Base-by-base conservation (phyloP, 352 stramenopile species). In the Globisporangium radiosum region DNA sequence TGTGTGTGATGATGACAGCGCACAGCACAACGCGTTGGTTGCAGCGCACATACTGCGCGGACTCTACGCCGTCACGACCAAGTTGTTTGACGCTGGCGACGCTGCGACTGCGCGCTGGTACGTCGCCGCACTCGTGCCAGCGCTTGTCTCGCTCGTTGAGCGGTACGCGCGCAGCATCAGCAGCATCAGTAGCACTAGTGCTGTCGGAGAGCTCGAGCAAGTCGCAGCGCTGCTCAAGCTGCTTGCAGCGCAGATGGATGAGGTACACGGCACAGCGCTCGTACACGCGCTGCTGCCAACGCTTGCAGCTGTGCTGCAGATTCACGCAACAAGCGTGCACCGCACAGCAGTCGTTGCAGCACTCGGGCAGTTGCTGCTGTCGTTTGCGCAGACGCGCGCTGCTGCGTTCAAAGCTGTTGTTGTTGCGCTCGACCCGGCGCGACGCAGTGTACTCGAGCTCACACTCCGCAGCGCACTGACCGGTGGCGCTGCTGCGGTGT, bases 221-320 rank as follows among this genome's bases (percentile, higher is more conserved):
- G 67, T 75, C 0, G 78, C 87, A 25, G 57, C 64, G 38, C 68
- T 88, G 47, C 64, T 92, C 38, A 68, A 68, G 6, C 47, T 88
- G 9, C 44, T 88, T 17, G 68, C 68, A 2, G 59, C 64, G 9
- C 80, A 87, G 53, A 57, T 92, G 10, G 64, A 76, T 44, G 80
- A 85, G 8, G 51, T 62, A 0, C 68, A 76, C 56, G 74, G 75
- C 5, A 56, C 67, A 3, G 55, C 68, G 25, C 88, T 90, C 60
- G 83, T 90, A 33, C 63, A 69, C 15, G 64, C 90, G 48, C 58
- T 90, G 55, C 68, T 90, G 7, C 76, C 83, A 5, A 76, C 75
- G 63, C 57, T 92, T 39, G 69, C 72, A 7, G 51, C 33, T 39
- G 44, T 89, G 14, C 62, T 87, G 6, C 63, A 59, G 39, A 42